These are phyloP conservation scores for Tylopilus subfusipes DNA, from an alignment of 768 basidiomycete genomes.

Conservation along the genomic window DNA sequence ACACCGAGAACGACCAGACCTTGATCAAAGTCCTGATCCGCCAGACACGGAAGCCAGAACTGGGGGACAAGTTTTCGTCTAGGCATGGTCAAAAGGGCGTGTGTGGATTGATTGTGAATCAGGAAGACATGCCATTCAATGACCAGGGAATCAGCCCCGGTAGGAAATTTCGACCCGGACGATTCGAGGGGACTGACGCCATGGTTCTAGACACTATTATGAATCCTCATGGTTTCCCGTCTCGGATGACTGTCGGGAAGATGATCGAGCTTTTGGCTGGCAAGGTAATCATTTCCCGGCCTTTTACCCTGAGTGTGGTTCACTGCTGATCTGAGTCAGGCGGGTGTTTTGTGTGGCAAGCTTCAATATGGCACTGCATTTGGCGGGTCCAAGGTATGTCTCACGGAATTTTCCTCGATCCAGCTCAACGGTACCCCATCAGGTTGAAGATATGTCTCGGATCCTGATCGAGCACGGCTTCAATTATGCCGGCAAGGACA, in stretches of 20 bases:
- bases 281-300: conserved; percentile 51
- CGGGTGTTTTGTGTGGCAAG: conserved; percentile 85
- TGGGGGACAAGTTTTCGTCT: conserved; percentile 98
- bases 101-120: conserved; percentile 97
- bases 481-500: conserved; percentile 98
- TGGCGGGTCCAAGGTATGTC: conserved; percentile 86
- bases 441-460: conserved; percentile 98
- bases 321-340: conserved; percentile 51
- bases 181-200: conserved; percentile 11
- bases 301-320: conserved; percentile 1
- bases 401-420: neutral
- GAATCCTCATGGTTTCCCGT: conserved; percentile 99
- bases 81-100: conserved; percentile 99
- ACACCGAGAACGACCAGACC: conserved; percentile 94
- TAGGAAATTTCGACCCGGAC: conserved; percentile 32
- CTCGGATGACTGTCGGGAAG: conserved; percentile 99
- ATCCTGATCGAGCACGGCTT: conserved; percentile 94
- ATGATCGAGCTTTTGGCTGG: conserved; percentile 98
- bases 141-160: conserved; percentile 94
- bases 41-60: conserved; percentile 92
- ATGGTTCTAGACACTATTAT: conserved; percentile 85
- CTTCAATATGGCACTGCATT: conserved; percentile 96
- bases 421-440: conserved; percentile 9
- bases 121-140: conserved; percentile 99
- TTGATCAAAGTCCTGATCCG: conserved; percentile 96